Evolutionary conservation across 441 rosid genomes (phyloP), one percentile per base, ranked within the genome.

Genomic region (Jatropha podagrica): DNA sequence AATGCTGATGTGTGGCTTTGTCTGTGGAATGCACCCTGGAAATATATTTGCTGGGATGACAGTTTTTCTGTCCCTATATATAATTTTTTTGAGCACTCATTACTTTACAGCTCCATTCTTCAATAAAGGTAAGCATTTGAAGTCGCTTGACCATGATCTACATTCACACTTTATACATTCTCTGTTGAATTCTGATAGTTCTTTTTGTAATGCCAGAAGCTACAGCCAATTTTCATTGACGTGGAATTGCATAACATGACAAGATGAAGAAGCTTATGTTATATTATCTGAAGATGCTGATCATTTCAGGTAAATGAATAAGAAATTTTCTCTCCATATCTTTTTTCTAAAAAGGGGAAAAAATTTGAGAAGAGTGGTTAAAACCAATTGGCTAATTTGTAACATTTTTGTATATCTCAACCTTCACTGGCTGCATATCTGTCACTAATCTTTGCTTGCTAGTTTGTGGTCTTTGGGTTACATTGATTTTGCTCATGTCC

Each of bases 41-140:
- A 37, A 18, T 40, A 46, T 41, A 20, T 49, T 15, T 64, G 62
- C 62, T 42, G 46, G 51, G 79, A 56, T 54, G 76, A 37, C 62
- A 71, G 32, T 55, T 64, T 74, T 42, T n/a, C n/a, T 42, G 32
- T 41, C 4, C 37, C 37, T 64, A 70, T 56, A 55, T 20, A 64
- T n/a, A 61, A 55, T 13, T 41, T 51, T 44, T 68, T 74, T 70
- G 66, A 64, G 72, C 79, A 66, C 69, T 20, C 51, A 8, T 63
- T 48, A 23, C 20, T 40, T 61, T 51, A 69, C 44, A n/a, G 69
- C 68, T 65, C 8, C 71, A 54, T 51, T 62, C 41, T 71, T 7
- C 17, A n/a, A 37, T 70, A 64, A 61, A 23, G 80, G 87, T 81
- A 71, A 51, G 83, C 49, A 65, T 18, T 49, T 62, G 49, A 42